Conservation (phyloP, 2,329 filamentous ascomycete species). For the Chalaropsis thielavioides region DNA sequence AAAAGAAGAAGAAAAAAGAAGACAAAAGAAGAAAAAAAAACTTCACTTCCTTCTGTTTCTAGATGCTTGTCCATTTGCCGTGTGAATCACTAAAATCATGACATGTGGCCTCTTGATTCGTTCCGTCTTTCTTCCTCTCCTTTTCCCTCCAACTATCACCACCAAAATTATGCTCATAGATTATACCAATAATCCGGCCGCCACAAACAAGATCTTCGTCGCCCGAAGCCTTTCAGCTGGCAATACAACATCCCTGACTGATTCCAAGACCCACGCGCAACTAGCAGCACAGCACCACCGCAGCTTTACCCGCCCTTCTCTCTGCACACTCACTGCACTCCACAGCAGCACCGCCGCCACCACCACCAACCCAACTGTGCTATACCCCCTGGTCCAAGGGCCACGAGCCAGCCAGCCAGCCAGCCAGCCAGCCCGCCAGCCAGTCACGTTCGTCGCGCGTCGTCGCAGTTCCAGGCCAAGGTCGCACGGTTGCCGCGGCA, state of each 20-base stretch:
- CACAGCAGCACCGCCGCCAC: too few relatives aligned
- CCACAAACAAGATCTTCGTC: not conserved
- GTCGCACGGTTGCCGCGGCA: not conserved
- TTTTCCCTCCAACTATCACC: not conserved
- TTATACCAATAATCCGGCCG: not conserved
- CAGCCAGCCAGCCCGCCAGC: too few relatives aligned
- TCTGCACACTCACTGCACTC: too few relatives aligned
- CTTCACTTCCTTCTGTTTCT: not conserved
- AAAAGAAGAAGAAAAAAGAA: not conserved
- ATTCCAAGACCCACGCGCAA: not conserved
- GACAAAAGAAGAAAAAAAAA: not conserved
- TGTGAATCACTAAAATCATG: not conserved
- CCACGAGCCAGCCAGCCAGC: constrained; percentile 1
- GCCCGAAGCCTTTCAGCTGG: not conserved
- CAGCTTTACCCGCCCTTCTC: too few relatives aligned
- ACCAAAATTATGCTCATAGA: not conserved
- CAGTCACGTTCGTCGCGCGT: constrained; percentile 3
- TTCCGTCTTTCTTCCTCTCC: not conserved
- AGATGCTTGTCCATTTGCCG: not conserved
- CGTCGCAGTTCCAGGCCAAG: not conserved
- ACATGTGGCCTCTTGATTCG: not conserved
- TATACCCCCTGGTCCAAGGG: not conserved
- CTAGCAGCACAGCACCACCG: not conserved
- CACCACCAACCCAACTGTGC: not conserved
- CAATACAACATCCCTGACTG: not conserved